Percentiles rank a stretch among this genome's conserved stretches.
Evolutionary conservation across 345 rosid genomes (phyloP).

Genomic region (Limnanthes douglasii): DNA sequence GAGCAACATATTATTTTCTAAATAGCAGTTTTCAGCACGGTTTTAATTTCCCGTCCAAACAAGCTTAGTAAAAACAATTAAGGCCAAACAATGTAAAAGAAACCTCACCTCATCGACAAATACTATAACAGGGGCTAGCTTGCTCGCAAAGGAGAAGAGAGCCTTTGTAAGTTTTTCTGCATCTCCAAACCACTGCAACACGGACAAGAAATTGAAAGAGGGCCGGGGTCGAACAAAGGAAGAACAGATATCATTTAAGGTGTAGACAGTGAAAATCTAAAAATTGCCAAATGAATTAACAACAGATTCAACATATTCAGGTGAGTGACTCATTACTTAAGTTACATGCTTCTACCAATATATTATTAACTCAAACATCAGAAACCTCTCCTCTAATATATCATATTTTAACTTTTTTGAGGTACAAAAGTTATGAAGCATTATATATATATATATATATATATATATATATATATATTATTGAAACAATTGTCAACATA

Average conservation of each 20-base stretch:
- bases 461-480: background rate
- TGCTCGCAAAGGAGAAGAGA: constrained; percentile 87
- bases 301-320: background rate
- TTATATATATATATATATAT: too few species aligned
- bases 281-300: background rate
- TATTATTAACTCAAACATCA: background rate
- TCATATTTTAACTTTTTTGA: too few species aligned
- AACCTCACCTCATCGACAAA: constrained; percentile 89
- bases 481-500: constrained; percentile 1
- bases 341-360: background rate
- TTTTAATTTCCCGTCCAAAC: too few species aligned
- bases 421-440: too few species aligned
- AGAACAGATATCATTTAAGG: constrained; percentile 2
- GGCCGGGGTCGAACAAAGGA: constrained; percentile 6
- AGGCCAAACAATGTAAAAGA: background rate
- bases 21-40: too few species aligned
- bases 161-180: constrained; percentile 98
- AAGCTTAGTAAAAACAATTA: constrained; percentile 1
- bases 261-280: constrained; percentile 1
- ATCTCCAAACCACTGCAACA: constrained; percentile 94
- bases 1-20: too few species aligned
- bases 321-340: background rate
- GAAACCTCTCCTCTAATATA: too few species aligned
- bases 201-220: too few species aligned
- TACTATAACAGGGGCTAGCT: constrained; percentile 84